Conservation (phyloP, 768 basidiomycete species). For the Suillus subalutaceus region DNA sequence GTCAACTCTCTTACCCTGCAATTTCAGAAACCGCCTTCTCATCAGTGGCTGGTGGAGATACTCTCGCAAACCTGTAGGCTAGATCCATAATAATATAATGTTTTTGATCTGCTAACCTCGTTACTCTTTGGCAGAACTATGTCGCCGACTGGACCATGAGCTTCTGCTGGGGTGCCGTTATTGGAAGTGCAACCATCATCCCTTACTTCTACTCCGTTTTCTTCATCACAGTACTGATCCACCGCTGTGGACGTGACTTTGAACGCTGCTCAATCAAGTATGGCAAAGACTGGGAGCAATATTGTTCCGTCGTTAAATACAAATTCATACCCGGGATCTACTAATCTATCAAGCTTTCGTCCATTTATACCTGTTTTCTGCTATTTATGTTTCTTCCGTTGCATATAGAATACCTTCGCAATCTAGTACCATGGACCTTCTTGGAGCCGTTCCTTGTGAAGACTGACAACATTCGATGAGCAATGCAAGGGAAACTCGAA, state of each 20-base stretch:
- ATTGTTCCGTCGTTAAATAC: conserved; percentile 85
- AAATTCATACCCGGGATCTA: conserved; percentile 91
- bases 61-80: conserved; percentile 85
- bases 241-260: conserved; percentile 92
- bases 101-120: neutral
- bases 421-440: neutral
- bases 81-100: neutral
- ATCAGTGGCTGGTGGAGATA: conserved; percentile 94
- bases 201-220: conserved; percentile 98
- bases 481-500: neutral
- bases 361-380: conserved; percentile 13
- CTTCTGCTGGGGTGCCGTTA: conserved; percentile 81
- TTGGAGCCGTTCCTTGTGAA: neutral
- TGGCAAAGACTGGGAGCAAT: conserved; percentile 92
- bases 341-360: conserved; percentile 37
- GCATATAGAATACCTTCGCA: neutral
- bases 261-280: conserved; percentile 93
- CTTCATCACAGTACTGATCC: conserved; percentile 91
- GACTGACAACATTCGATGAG: neutral
- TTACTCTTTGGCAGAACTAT: conserved; percentile 65
- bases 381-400: neutral
- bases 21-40: conserved; percentile 78
- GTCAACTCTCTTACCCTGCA: conserved; percentile 9
- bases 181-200: conserved; percentile 77
- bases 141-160: conserved; percentile 91